Conservation (phyloP, 23 red algal species). For the Gracilaria domingensis region DNA sequence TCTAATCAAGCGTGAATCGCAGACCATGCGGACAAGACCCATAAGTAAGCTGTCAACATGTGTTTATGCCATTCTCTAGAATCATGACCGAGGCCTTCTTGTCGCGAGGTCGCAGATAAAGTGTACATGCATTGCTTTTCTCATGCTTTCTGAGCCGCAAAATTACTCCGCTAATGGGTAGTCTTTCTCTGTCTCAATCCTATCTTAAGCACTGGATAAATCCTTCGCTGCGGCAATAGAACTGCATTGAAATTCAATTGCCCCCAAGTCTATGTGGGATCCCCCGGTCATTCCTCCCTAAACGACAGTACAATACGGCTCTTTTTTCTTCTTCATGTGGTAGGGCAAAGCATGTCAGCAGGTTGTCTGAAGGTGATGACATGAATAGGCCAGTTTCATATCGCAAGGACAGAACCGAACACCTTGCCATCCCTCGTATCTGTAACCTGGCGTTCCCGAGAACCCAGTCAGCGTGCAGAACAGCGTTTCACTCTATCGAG, state of each 20-base stretch:
- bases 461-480: not conserved
- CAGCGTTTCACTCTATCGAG: constrained; percentile 29
- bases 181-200: no score
- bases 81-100: not conserved
- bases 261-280: no score
- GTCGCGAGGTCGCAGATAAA: no score
- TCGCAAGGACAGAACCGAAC: constrained; percentile 19
- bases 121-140: no score
- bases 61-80: not conserved
- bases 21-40: not conserved
- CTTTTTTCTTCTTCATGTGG: no score
- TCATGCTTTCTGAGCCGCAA: no score
- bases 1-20: not conserved
- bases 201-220: no score
- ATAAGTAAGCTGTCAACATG: not conserved
- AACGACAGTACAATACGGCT: no score
- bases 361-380: constrained; percentile 64
- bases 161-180: no score
- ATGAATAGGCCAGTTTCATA: constrained; percentile 26
- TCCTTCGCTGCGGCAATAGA: no score
- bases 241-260: no score
- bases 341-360: constrained; percentile 28
- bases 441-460: constrained; percentile 35
- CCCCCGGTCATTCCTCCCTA: no score
- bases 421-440: constrained; percentile 65